Percentiles rank a stretch among this genome's conserved stretches.
These are phyloP conservation scores for Ogataea degrootiae DNA, from an alignment of 805 yeast genomes.

Conservation along the genomic window DNA sequence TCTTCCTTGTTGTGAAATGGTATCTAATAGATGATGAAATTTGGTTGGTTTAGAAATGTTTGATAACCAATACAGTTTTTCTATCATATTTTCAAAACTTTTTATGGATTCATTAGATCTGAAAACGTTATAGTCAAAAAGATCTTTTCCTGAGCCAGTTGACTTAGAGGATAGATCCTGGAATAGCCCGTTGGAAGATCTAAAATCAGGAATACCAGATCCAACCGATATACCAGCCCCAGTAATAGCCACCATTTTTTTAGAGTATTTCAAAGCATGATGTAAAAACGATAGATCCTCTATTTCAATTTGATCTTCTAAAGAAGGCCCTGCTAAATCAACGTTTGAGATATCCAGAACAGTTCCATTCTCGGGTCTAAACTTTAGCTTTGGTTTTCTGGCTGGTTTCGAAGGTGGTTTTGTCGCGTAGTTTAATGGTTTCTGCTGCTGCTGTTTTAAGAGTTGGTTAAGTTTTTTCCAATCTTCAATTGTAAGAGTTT, in stretches of 20 bases:
- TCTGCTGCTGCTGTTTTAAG: neutral
- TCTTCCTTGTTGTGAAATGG: conserved; percentile 56
- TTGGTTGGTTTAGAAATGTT: conserved; percentile 59
- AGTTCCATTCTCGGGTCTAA: conserved; percentile 44
- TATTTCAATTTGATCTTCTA: conserved; percentile 32
- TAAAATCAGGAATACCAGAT: conserved; percentile 77
- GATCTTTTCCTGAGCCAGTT: conserved; percentile 45
- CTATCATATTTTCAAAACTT: conserved; percentile 72
- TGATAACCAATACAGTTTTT: conserved; percentile 53
- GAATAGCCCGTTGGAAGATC: conserved; percentile 77
- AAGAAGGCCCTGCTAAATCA: conserved; percentile 18
- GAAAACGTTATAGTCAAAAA: conserved; percentile 78
- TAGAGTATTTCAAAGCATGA: conserved; percentile 50
- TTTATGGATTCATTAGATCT: conserved; percentile 54
- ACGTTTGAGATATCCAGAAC: conserved; percentile 34
- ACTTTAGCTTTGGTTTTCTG: conserved; percentile 42
- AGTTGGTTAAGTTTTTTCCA: neutral
- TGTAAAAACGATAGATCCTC: conserved; percentile 45
- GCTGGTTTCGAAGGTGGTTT: conserved; percentile 5
- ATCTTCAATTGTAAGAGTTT: neutral
- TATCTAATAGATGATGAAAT: conserved; percentile 64
- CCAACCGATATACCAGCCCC: conserved; percentile 93
- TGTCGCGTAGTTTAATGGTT: neutral
- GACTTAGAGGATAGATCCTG: conserved; percentile 40
- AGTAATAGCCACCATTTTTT: conserved; percentile 58